These are phyloP conservation scores for Rhizophagus clarus DNA, from an alignment of 192 early-diverging fungal species.

Conservation along the genomic window DNA sequence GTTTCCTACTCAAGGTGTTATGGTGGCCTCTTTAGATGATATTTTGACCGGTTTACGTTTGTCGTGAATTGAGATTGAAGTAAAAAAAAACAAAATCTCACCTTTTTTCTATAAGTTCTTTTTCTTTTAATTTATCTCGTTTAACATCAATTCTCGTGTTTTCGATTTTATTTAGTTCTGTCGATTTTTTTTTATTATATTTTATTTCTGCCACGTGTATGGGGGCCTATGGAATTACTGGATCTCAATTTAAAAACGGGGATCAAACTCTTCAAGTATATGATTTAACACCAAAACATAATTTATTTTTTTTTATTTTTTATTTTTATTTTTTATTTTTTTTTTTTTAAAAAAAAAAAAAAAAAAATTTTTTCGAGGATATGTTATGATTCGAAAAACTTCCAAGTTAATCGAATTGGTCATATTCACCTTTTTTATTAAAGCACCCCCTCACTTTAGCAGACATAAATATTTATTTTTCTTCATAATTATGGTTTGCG, in stretches of 20 bases:
- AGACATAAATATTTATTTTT: too few species aligned
- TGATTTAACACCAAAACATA: neutral
- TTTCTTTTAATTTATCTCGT: neutral
- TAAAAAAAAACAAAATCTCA: neutral
- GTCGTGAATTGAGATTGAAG: neutral
- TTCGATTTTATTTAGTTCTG: neutral
- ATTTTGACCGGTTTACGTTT: neutral
- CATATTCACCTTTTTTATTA: too few species aligned
- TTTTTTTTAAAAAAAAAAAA: neutral
- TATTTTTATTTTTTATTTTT: neutral
- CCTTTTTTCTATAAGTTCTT: neutral
- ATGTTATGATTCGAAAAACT: neutral
- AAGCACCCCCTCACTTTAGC: too few species aligned
- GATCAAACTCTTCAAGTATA: neutral
- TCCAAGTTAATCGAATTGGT: neutral
- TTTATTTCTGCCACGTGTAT: neutral
- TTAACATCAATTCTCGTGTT: neutral
- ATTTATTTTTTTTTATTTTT: neutral
- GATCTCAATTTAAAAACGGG: neutral
- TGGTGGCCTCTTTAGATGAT: conserved; percentile 4
- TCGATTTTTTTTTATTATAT: neutral
- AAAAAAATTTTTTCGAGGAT: neutral
- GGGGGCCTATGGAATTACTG: neutral
- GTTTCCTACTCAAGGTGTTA: conserved; percentile 22
- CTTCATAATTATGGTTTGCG: too few species aligned